Conservation (phyloP, 306 rosid genomes). For the Vachellia collinsii region DNA sequence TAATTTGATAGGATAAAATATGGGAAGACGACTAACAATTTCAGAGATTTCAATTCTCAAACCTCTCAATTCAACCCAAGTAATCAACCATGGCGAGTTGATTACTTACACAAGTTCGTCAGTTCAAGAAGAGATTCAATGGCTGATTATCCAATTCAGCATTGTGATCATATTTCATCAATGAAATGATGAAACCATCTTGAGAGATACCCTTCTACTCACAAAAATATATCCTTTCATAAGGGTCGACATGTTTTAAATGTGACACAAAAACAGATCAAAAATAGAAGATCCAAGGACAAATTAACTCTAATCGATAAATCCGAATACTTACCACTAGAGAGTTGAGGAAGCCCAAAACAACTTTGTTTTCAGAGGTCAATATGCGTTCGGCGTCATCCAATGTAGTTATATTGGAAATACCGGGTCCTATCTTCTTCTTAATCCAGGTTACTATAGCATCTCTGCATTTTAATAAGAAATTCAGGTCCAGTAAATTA, state of each 20-base stretch:
- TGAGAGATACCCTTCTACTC: slow-evolving; percentile 3
- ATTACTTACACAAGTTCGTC: not conserved
- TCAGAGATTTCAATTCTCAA: slow-evolving; percentile 25
- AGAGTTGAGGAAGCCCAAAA: slow-evolving; percentile 85
- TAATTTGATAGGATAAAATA: slow-evolving; percentile 12
- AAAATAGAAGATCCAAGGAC: not conserved
- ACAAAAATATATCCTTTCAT: slow-evolving; percentile 9
- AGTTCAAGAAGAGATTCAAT: not conserved
- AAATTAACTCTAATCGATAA: slow-evolving; percentile 1
- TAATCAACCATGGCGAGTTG: slow-evolving; percentile 21
- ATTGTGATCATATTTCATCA: not conserved
- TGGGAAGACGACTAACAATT: slow-evolving; percentile 23
- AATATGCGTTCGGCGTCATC: slow-evolving; percentile 80
- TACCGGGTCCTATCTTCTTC: slow-evolving; percentile 96
- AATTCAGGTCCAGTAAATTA: slow-evolving; percentile 2
- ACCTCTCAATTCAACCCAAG: slow-evolving; percentile 19
- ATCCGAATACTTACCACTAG: slow-evolving; percentile 67
- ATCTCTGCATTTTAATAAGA: slow-evolving; percentile 52
- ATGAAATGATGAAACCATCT: not conserved
- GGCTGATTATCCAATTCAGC: slow-evolving; percentile 1
- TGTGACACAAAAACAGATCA: not conserved
- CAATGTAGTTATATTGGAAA: slow-evolving; percentile 69
- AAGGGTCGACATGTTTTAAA: not conserved
- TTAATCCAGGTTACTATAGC: slow-evolving; percentile 87
- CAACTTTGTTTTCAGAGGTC: slow-evolving; percentile 76